Percentiles rank a stretch among this genome's conserved stretches.
phyloP scores from a whole-genome alignment of 768 basidiomycete species.

The Dacryopinax primogenitus region DNA sequence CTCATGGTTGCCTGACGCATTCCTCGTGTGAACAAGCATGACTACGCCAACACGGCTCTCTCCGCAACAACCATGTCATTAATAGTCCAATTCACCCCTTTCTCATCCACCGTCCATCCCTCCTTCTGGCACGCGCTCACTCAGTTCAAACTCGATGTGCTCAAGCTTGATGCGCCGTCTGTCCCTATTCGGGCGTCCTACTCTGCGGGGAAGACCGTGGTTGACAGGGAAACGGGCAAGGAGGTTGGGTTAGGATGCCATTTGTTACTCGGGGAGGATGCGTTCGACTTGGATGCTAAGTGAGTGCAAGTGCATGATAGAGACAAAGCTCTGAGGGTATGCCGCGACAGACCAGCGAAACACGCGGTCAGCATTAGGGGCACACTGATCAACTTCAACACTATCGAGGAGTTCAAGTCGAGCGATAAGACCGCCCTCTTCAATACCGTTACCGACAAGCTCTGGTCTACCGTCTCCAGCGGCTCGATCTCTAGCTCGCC shows the following conservation, averaged over 20 bases:
- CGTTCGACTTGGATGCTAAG: slow-evolving; percentile 35
- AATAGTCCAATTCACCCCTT: slow-evolving; percentile 73
- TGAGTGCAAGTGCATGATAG: not conserved
- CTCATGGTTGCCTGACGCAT: too few species aligned
- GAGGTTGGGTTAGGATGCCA: slow-evolving; percentile 61
- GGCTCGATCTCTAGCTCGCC: not conserved
- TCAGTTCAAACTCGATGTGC: slow-evolving; percentile 76
- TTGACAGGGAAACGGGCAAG: slow-evolving; percentile 62
- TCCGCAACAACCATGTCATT: slow-evolving; percentile 22
- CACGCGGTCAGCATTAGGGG: slow-evolving; percentile 47
- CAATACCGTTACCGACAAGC: slow-evolving; percentile 55
- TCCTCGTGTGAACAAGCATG: too few species aligned
- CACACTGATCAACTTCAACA: slow-evolving; percentile 86
- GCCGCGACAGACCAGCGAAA: slow-evolving; percentile 31
- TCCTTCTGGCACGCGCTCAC: slow-evolving; percentile 89
- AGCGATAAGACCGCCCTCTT: slow-evolving; percentile 83
- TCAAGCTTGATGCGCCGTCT: slow-evolving; percentile 64
- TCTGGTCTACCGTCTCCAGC: slow-evolving; percentile 26
- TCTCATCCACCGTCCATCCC: slow-evolving; percentile 77
- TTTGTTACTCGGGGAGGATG: slow-evolving; percentile 49
- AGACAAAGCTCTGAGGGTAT: slow-evolving; percentile 1
- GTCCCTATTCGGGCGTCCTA: slow-evolving; percentile 56
- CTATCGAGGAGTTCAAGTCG: slow-evolving; percentile 87
- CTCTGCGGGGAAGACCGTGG: slow-evolving; percentile 52
- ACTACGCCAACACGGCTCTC: not conserved